Evolutionary conservation across 2,329 filamentous ascomycete genomes (phyloP), one percentile per base, ranked within the genome.

Genomic region (Venturia pyrina): DNA sequence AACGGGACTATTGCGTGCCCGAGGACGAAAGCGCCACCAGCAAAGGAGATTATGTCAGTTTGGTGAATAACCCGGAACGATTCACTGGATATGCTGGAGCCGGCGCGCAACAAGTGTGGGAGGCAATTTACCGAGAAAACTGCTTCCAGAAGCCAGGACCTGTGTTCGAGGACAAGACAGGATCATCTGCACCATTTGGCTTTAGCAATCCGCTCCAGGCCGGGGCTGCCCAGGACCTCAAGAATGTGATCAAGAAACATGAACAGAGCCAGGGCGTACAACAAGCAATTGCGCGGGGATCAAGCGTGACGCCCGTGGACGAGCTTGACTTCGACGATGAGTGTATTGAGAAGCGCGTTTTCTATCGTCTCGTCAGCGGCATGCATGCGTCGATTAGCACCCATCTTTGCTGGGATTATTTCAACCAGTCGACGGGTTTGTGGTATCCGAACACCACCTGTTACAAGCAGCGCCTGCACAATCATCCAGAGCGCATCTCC

Each of bases 321-420:
- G 82, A 86, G 71, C 80, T 93, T 62, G 90, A 95, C 69, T 82
- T 87, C 61, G 92, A 96, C 70, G 93, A 97, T 70, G 90, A 96
- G 73, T 99, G 95, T 73, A 80, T 99, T 32, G 95, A 99, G 81
- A 98, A 99, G 83, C 89, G 95, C n/a, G 95, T 98, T 46, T 99
- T 99, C 76, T 95, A 98, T 78, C 86, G 93, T 7, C 87, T 99
- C 69, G 87, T 99, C 68, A 96, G 92, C 63, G 95, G 95, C 56
- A 97, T 99, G 95, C 95, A 99, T 76, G 91, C 95, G 19, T 96
- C 93, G 69, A 99, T 99, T 76, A 96, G 91, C 69, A 90, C 93
- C 0, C 95, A 99, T 77, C 81, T 99, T 53, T 99, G 95, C 83
- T 95, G 90, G 87, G 90, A 98, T 72, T 96, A 95, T 72, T 81